Percentiles rank a stretch among this genome's conserved stretches.
Evolutionary conservation across 257 asterid genomes (phyloP).

Genomic region (Marsdenia floribunda): DNA sequence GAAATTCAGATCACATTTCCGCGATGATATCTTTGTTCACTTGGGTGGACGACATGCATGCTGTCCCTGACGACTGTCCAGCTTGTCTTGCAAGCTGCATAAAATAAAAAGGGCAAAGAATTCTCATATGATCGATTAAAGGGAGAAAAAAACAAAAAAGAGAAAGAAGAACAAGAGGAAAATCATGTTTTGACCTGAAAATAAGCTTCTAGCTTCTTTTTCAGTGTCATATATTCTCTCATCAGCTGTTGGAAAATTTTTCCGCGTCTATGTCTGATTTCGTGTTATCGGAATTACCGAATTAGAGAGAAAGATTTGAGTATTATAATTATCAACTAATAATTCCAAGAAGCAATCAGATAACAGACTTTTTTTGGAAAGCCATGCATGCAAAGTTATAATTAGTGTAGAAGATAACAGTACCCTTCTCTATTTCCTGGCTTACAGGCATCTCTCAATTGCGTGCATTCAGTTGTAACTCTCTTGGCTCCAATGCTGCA

Average conservation of each 20-base stretch:
- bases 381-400: too few relatives aligned
- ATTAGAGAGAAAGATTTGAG: too few relatives aligned
- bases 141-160: too few relatives aligned
- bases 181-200: conserved; percentile 49
- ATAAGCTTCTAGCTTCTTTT: conserved; percentile 65
- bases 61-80: conserved; percentile 51
- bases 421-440: conserved; percentile 74
- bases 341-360: too few relatives aligned
- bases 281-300: background rate
- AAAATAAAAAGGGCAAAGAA: too few relatives aligned
- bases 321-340: too few relatives aligned
- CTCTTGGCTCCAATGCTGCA: conserved; percentile 84
- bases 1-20: too few relatives aligned
- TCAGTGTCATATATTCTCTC: conserved; percentile 59
- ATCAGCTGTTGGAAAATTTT: conserved; percentile 62
- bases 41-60: too few relatives aligned
- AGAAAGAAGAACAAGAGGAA: background rate
- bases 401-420: background rate
- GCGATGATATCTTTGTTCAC: too few relatives aligned
- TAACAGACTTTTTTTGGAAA: too few relatives aligned
- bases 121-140: too few relatives aligned
- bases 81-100: conserved; percentile 65
- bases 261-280: conserved; percentile 67
- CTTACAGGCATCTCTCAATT: conserved; percentile 58
- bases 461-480: conserved; percentile 60